Percentiles rank a stretch among this genome's conserved stretches.
Evolutionary conservation across 495 filamentous ascomycete species (phyloP).

Genomic region (Alectoria sarmentosa): DNA sequence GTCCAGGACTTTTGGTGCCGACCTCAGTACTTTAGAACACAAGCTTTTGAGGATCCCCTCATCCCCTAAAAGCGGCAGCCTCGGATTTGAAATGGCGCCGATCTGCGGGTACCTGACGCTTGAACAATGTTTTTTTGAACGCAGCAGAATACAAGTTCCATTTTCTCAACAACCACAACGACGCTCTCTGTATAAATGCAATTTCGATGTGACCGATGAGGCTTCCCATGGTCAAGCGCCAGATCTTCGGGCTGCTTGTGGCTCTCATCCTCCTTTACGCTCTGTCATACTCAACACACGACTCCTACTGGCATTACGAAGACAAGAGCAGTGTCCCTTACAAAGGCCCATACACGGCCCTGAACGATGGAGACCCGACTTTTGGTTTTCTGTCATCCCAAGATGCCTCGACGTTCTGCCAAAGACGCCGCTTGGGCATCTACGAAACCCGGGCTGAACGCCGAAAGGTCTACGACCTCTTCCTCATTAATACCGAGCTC

Average conservation of each 20-base stretch:
- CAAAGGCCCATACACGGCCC: not conserved
- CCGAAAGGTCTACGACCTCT: constrained; percentile 49
- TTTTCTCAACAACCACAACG: not conserved
- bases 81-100: no score
- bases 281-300: not conserved
- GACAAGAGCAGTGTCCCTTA: not conserved
- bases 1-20: no score
- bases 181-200: not conserved
- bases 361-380: not conserved
- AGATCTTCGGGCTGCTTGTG: not conserved
- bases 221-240: not conserved
- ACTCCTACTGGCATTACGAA: not conserved
- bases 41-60: no score
- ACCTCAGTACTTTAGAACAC: no score
- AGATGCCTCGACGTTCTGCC: constrained; percentile 19
- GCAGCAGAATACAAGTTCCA: not conserved
- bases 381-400: constrained; percentile 12
- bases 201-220: not conserved
- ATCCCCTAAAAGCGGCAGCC: no score
- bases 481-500: constrained; percentile 49
- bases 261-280: not conserved
- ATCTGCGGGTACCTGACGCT: no score
- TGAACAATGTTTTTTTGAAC: no score
- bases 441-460: constrained; percentile 20
- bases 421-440: constrained; percentile 20